Conservation (phyloP, 306 rosid species). For the Trifolium fragiferum region DNA sequence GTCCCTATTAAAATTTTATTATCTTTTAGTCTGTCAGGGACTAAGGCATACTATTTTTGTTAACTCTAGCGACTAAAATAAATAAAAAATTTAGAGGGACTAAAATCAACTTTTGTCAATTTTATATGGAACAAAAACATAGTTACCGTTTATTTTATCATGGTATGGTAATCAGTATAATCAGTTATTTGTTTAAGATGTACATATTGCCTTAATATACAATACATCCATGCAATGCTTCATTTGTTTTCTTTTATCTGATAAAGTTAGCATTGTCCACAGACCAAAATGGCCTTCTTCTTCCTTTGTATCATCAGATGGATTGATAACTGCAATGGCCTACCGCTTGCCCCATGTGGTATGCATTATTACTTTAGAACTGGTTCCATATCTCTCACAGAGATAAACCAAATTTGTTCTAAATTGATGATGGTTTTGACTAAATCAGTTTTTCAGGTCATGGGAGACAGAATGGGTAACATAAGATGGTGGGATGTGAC, state of each 20-base stretch:
- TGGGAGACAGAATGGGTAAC: constrained; percentile 95
- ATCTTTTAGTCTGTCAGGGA: background rate
- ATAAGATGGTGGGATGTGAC: constrained; percentile 99
- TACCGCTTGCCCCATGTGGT: constrained; percentile 99
- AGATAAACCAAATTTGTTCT: constrained; percentile 32
- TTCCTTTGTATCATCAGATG: constrained; percentile 85
- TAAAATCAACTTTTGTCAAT: background rate
- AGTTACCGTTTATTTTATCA: background rate
- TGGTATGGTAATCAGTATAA: constrained; percentile 13
- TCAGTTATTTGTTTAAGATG: background rate
- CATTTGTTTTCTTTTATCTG: constrained; percentile 44
- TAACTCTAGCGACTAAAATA: background rate
- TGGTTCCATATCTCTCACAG: constrained; percentile 20
- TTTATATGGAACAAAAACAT: constrained; percentile 6
- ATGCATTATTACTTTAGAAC: constrained; percentile 42
- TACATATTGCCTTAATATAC: constrained; percentile 2
- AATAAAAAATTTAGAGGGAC: background rate
- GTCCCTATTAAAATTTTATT: background rate
- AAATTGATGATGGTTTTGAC: constrained; percentile 50
- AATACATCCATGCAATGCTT: constrained; percentile 19
- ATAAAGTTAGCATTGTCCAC: constrained; percentile 45
- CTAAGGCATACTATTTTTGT: background rate
- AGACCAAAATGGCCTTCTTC: constrained; percentile 99
- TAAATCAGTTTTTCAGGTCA: constrained; percentile 70
- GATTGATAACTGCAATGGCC: constrained; percentile 97